Percentiles rank a stretch among this genome's conserved stretches.
Conservation (phyloP, 495 filamentous ascomycete genomes). For the Massariosphaeria phaeospora region DNA sequence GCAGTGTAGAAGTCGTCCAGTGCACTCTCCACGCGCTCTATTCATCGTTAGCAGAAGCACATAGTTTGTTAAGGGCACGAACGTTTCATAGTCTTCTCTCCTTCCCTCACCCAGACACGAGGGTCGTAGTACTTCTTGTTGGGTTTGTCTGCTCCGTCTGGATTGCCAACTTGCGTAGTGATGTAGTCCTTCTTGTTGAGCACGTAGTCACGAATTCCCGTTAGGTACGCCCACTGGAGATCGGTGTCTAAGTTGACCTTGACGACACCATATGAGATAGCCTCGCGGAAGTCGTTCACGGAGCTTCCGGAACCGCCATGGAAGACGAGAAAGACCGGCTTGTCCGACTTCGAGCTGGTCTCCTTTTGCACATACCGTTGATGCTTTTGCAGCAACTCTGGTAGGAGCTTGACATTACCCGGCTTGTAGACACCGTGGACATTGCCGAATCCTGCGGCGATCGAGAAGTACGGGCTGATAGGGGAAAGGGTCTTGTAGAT, state of each 20-base stretch:
- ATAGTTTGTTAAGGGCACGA: no score
- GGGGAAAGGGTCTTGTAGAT: constrained; percentile 77
- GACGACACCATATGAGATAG: constrained; percentile 71
- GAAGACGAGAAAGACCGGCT: constrained; percentile 99
- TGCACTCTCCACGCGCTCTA: constrained; percentile 67
- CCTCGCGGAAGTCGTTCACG: constrained; percentile 51
- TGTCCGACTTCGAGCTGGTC: constrained; percentile 59
- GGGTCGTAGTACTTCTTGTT: constrained; percentile 99
- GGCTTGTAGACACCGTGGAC: constrained; percentile 99
- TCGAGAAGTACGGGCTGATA: constrained; percentile 91
- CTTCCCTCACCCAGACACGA: constrained; percentile 80
- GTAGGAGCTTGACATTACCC: constrained; percentile 93
- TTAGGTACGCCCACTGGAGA: constrained; percentile 79
- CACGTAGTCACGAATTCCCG: constrained; percentile 89
- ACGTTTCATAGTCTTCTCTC: constrained; percentile 98
- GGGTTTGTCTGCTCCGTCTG: constrained; percentile 90
- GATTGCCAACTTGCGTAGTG: constrained; percentile 80
- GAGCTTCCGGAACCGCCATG: constrained; percentile 90
- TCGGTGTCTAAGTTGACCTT: constrained; percentile 98
- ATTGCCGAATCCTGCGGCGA: constrained; percentile 97
- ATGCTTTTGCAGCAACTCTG: constrained; percentile 90
- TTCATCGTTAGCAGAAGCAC: no score
- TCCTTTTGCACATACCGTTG: constrained; percentile 82
- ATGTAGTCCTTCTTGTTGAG: constrained; percentile 94
- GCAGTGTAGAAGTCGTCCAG: constrained; percentile 90